Evolutionary conservation across 2,329 filamentous ascomycete genomes (phyloP).

Genomic region (Meredithiella fracta): DNA sequence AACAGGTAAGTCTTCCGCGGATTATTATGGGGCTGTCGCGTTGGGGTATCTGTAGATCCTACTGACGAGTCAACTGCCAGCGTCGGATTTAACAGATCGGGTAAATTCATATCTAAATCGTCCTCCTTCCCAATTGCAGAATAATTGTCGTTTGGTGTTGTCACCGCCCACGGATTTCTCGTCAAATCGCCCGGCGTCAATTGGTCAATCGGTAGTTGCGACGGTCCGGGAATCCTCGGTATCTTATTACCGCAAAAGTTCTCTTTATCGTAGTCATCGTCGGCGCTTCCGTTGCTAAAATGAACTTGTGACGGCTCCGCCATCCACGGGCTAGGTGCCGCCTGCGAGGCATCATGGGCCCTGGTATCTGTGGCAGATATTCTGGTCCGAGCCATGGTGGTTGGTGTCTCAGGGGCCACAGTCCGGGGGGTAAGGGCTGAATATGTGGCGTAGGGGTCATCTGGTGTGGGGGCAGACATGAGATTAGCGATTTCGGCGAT

Average conservation of each 20-base stretch:
- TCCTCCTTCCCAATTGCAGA: neutral
- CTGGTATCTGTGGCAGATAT: neutral
- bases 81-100: neutral
- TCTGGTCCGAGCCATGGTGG: conserved; percentile 13
- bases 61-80: too few species aligned
- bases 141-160: neutral
- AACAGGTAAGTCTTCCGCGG: too few species aligned
- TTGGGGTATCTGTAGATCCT: neutral
- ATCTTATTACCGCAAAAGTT: neutral
- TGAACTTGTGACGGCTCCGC: conserved; percentile 12
- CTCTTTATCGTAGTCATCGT: conserved; percentile 3
- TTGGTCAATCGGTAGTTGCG: conserved; percentile 10
- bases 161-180: conserved; percentile 12
- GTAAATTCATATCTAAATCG: neutral
- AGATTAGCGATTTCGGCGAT: neutral
- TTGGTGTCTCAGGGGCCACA: conserved; percentile 14
- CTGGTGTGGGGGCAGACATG: neutral
- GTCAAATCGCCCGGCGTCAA: conserved; percentile 7
- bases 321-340: conserved; percentile 12
- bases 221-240: conserved; percentile 10
- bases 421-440: conserved; percentile 2
- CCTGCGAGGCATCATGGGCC: neutral
- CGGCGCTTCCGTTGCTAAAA: conserved; percentile 6
- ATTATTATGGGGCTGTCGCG: neutral
- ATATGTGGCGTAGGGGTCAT: conserved; percentile 2